Evolutionary conservation across 2,329 filamentous ascomycete genomes (phyloP).

Genomic region (Monilinia vaccinii-corymbosi): DNA sequence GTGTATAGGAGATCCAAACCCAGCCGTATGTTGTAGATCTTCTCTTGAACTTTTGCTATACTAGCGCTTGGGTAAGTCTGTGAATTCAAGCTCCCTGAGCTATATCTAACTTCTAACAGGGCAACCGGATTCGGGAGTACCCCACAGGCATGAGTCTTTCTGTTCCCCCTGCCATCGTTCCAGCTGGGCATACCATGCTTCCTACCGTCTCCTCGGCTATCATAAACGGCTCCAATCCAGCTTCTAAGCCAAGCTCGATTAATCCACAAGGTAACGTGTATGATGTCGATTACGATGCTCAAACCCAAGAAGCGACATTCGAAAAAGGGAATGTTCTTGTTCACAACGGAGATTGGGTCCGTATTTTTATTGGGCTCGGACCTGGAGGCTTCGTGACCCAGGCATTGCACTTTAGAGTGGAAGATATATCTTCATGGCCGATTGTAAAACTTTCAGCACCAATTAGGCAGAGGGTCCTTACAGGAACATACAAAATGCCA

Average conservation of each 20-base stretch:
- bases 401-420: constrained; percentile 21
- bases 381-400: constrained; percentile 4
- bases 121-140: constrained; percentile 24
- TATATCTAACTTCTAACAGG: constrained; percentile 6
- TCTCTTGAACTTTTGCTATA: constrained; percentile 72
- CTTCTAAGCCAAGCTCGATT: not conserved
- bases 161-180: constrained; percentile 19
- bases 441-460: constrained; percentile 20
- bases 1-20: constrained; percentile 52
- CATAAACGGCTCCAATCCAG: not conserved
- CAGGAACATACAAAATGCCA: not conserved
- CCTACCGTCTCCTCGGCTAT: not conserved
- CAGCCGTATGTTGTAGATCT: constrained; percentile 80
- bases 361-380: constrained; percentile 9
- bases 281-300: constrained; percentile 19
- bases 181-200: not conserved
- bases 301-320: constrained; percentile 20
- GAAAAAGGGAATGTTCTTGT: constrained; percentile 15
- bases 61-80: constrained; percentile 24
- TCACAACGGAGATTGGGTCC: constrained; percentile 25
- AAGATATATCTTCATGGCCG: constrained; percentile 23
- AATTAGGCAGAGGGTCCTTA: not conserved
- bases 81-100: not conserved
- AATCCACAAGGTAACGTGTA: not conserved
- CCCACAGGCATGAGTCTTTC: constrained; percentile 29